These are phyloP conservation scores for Mycena pura DNA, from an alignment of 768 basidiomycete species.

Conservation along the genomic window DNA sequence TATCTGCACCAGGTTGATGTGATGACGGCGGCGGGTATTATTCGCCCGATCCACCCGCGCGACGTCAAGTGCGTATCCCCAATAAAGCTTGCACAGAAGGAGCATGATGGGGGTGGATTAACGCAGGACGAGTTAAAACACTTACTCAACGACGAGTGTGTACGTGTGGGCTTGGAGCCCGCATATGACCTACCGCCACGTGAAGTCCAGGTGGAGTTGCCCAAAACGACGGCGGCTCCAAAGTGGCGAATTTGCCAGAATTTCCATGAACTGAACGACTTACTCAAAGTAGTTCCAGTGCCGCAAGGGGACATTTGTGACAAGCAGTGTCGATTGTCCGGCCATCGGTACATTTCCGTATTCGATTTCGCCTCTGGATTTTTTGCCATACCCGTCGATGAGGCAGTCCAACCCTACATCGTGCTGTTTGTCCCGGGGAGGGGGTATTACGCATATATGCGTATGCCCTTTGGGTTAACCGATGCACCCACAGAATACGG, in stretches of 20 bases:
- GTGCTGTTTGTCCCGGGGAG: constrained; percentile 44
- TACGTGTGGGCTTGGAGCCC: constrained; percentile 29
- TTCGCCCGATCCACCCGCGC: constrained; percentile 33
- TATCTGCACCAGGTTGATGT: constrained; percentile 42
- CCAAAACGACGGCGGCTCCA: background rate
- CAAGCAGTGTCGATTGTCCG: constrained; percentile 44
- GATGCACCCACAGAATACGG: constrained; percentile 46
- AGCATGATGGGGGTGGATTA: constrained; percentile 36
- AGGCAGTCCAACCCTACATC: constrained; percentile 34
- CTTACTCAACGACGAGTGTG: constrained; percentile 42
- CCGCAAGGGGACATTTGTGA: constrained; percentile 44
- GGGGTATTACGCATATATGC: constrained; percentile 42
- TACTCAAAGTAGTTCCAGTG: constrained; percentile 36
- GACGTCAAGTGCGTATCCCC: constrained; percentile 44
- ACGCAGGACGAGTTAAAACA: constrained; percentile 42
- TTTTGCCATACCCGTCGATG: constrained; percentile 29
- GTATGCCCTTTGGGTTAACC: constrained; percentile 50
- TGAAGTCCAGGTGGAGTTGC: background rate
- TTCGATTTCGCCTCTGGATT: constrained; percentile 49
- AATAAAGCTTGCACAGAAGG: constrained; percentile 46
- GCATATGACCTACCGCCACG: constrained; percentile 32
- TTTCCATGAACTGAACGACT: constrained; percentile 41
- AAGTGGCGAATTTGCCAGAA: constrained; percentile 50
- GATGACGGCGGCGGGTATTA: constrained; percentile 42
- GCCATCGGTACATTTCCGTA: constrained; percentile 40